Evolutionary conservation across 345 rosid species (phyloP).

Genomic region (Cardamine resedifolia): DNA sequence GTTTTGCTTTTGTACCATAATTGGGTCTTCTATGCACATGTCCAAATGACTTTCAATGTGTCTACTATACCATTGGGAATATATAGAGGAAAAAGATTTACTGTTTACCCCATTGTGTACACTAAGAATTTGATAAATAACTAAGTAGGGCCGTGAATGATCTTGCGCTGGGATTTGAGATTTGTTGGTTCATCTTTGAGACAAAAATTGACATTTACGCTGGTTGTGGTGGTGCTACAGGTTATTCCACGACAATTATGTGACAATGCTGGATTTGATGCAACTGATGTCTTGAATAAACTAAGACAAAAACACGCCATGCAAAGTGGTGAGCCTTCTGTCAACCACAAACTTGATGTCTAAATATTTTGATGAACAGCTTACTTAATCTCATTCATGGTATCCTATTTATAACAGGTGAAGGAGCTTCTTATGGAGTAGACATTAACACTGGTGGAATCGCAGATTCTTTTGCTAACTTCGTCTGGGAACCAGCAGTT

Average conservation of each 20-base stretch:
- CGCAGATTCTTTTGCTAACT: conserved; percentile 90
- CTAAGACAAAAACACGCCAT: conserved; percentile 93
- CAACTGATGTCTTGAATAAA: conserved; percentile 97
- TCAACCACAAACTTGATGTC: background rate
- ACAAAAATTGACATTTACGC: background rate
- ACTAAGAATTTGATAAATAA: background rate
- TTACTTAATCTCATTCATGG: background rate
- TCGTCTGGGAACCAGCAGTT: conserved; percentile 99
- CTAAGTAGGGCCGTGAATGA: background rate
- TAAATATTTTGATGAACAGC: background rate
- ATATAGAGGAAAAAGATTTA: background rate
- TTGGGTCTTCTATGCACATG: background rate
- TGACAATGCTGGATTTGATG: conserved; percentile 99
- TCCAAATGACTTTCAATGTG: background rate
- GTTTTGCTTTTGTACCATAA: conserved; percentile 4
- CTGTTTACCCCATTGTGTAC: background rate
- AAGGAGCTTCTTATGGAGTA: conserved; percentile 93
- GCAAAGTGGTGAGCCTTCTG: conserved; percentile 61
- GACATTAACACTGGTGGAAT: conserved; percentile 96
- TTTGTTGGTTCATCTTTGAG: background rate
- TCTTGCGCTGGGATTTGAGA: background rate
- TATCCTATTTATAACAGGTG: conserved; percentile 48
- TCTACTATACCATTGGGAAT: background rate
- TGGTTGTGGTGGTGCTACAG: conserved; percentile 42
- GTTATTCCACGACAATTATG: conserved; percentile 95